phyloP scores from a whole-genome alignment of 2,329 filamentous ascomycete species.

The Alternaria consortialis region DNA sequence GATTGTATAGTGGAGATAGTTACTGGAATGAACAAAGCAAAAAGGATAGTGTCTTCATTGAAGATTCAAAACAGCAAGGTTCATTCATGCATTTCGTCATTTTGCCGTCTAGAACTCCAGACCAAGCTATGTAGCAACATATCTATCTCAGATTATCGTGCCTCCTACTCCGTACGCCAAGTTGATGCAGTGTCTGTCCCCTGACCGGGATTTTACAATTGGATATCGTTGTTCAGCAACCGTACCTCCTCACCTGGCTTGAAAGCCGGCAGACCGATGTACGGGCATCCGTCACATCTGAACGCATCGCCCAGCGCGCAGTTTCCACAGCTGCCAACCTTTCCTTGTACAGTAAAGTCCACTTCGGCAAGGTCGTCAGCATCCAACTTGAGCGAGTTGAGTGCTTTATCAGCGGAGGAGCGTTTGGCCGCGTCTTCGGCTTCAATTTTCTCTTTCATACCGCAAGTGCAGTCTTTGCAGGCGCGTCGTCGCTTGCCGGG shows the following conservation, averaged over 20 bases:
- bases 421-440: constrained; percentile 81
- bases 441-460: constrained; percentile 83
- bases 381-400: constrained; percentile 75
- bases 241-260: constrained; percentile 95
- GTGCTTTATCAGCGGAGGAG: constrained; percentile 67
- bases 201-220: constrained; percentile 64
- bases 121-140: constrained; percentile 1
- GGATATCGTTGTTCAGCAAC: constrained; percentile 84
- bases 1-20: constrained; percentile 15
- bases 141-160: constrained; percentile 1
- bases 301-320: constrained; percentile 90
- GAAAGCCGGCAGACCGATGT: constrained; percentile 92
- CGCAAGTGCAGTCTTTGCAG: constrained; percentile 98
- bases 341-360: constrained; percentile 97
- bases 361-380: constrained; percentile 84
- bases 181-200: background rate
- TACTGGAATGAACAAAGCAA: constrained; percentile 25
- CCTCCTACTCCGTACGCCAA: constrained; percentile 8
- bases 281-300: constrained; percentile 74
- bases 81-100: background rate
- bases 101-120: background rate
- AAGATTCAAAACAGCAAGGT: background rate
- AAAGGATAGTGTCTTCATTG: constrained; percentile 37
- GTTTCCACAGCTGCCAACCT: constrained; percentile 93
- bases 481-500: constrained; percentile 87